A percentile compares a stretch with the other conserved stretches of the same genome.
These are phyloP conservation scores for Komagataella pastoris DNA, from an alignment of 805 yeast species.

Conservation along the genomic window DNA sequence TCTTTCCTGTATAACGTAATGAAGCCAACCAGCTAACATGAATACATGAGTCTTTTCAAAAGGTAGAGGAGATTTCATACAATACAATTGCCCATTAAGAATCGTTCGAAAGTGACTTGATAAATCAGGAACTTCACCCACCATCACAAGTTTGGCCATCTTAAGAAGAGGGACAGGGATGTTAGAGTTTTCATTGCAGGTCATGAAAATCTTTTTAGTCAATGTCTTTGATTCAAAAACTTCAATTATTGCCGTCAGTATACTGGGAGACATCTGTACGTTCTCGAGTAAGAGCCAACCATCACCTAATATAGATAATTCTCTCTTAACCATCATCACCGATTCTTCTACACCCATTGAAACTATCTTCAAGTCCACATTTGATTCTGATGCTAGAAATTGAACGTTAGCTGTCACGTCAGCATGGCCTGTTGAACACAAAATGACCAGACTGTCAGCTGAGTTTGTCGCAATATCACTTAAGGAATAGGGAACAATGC, in stretches of 20 bases:
- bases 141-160: slow-evolving; percentile 37
- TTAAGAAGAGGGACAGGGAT: slow-evolving; percentile 46
- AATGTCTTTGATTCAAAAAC: neutral
- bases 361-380: slow-evolving; percentile 23
- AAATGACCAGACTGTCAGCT: slow-evolving; percentile 24
- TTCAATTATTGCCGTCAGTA: neutral
- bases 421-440: slow-evolving; percentile 46
- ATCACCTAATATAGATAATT: slow-evolving; percentile 36
- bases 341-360: slow-evolving; percentile 74
- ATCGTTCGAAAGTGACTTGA: neutral
- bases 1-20: slow-evolving; percentile 47
- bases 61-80: slow-evolving; percentile 13
- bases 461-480: neutral
- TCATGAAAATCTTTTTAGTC: slow-evolving; percentile 37
- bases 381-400: slow-evolving; percentile 21
- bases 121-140: slow-evolving; percentile 43
- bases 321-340: slow-evolving; percentile 36
- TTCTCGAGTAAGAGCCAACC: slow-evolving; percentile 74
- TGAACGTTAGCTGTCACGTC: slow-evolving; percentile 53
- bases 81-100: neutral
- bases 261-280: slow-evolving; percentile 36
- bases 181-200: slow-evolving; percentile 35
- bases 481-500: neutral
- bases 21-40: slow-evolving; percentile 58
- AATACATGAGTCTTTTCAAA: slow-evolving; percentile 31